These are phyloP conservation scores for Pichiaceae sp. DNA, from an alignment of 1,139 yeast species.

Conservation along the genomic window DNA sequence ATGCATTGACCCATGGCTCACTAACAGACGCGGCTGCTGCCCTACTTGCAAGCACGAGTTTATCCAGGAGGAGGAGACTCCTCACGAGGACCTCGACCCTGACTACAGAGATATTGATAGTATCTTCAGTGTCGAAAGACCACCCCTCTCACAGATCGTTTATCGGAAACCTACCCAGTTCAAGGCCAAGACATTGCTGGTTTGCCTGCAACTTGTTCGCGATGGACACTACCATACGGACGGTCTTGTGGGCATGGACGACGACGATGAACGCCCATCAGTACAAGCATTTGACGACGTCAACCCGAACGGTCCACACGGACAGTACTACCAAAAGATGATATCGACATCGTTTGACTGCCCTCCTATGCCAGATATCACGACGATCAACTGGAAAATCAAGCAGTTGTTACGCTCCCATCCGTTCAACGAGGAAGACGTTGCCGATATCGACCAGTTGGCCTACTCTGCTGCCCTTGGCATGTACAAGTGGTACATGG, in stretches of 20 bases:
- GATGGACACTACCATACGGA: slow-evolving; percentile 11
- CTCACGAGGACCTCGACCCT: slow-evolving; percentile 8
- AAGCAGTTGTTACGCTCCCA: slow-evolving; percentile 18
- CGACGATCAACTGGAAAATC: slow-evolving; percentile 14
- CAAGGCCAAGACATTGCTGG: slow-evolving; percentile 33
- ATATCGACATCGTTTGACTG: slow-evolving; percentile 8
- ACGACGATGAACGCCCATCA: slow-evolving; percentile 1
- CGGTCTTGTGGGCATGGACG: slow-evolving; percentile 1
- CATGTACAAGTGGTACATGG: slow-evolving; percentile 29
- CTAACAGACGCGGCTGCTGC: slow-evolving; percentile 69
- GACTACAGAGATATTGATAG: slow-evolving; percentile 17
- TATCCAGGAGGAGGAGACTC: slow-evolving; percentile 25
- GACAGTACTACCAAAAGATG: slow-evolving; percentile 7
- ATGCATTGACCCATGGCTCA: slow-evolving; percentile 81
- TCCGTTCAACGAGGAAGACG: slow-evolving; percentile 23
- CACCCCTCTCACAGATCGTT: slow-evolving; percentile 13
- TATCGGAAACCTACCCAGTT: slow-evolving; percentile 26
- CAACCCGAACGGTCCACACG: not conserved
- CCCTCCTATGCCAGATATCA: slow-evolving; percentile 20
- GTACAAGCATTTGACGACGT: not conserved
- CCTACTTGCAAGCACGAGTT: slow-evolving; percentile 80
- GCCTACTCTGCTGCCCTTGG: slow-evolving; percentile 33
- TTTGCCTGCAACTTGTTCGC: slow-evolving; percentile 12
- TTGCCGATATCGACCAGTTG: slow-evolving; percentile 32
- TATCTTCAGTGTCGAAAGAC: slow-evolving; percentile 17